Evolutionary conservation across 257 asterid genomes (phyloP), one percentile per base, ranked within the genome.

Genomic region (Anisodus acutangulus): DNA sequence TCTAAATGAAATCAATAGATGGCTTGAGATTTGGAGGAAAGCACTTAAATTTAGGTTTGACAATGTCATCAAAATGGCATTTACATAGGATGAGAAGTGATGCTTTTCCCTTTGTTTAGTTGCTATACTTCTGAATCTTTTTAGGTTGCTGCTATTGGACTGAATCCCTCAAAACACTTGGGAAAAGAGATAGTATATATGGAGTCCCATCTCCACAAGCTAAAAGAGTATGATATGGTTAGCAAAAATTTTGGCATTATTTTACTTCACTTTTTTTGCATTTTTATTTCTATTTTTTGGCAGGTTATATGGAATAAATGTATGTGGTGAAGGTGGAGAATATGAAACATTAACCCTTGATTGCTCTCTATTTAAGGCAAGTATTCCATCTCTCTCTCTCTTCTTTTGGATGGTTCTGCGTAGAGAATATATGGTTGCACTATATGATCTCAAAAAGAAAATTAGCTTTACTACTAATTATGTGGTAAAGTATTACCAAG

Each of bases 251-350:
- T 19, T 37, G 57, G 8, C 60, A 55, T 78, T 12, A 9, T 84
- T 81, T 26, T 80, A 45, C 69, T 82, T 82, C 69, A 54, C 2
- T 89, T 84, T 82, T 72, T 76, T 85, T 35, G 60, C 70, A 4
- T 59, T 85, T 51, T 74, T 78, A 84, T 82, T 31, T 62, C 49
- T 5, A 41, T 8, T 83, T 84, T 85, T 83, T 49, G 35, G 85
- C 93, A 96, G 99, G 94, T 88, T 93, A 82, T 96, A 94, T 87
- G 98, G 98, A 85, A 89, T 94, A 84, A 96, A 96, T 86, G 94
- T 94, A 59, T 96, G 99, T 84, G 99, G 99, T 89, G 99, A 96
- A 92, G 99, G 99, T 82, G 99, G 98, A 87, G 98, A 96, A 87
- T 94, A 96, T 83, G 99, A 96, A 89, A 94, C 98, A 71, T 90